Evolutionary conservation across 176 grass and related monocot genomes (phyloP).

Genomic region (Raddia distichophylla): DNA sequence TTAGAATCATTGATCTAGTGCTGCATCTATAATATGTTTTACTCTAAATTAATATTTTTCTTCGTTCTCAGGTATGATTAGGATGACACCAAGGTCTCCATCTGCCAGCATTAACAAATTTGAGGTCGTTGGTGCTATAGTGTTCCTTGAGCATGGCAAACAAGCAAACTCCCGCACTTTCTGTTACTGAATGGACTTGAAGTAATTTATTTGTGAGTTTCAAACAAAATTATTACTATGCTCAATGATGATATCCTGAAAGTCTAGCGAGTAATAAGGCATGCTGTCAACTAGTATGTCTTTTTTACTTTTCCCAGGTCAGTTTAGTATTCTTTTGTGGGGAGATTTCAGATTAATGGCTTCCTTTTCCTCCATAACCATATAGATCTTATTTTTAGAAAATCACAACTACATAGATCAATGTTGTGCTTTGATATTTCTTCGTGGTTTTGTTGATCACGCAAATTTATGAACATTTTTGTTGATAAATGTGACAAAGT

Average conservation of each 20-base stretch:
- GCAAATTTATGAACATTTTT: neutral
- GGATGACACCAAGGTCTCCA: slow-evolving; percentile 32
- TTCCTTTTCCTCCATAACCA: neutral
- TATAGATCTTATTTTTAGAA: too few relatives aligned
- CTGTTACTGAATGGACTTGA: slow-evolving; percentile 7
- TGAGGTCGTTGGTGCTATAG: slow-evolving; percentile 36
- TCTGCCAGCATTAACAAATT: slow-evolving; percentile 50
- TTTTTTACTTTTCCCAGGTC: neutral
- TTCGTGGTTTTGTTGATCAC: neutral
- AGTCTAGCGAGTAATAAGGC: neutral
- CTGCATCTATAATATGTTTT: slow-evolving; percentile 13
- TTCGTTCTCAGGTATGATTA: slow-evolving; percentile 36
- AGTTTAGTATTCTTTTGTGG: neutral
- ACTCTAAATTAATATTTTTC: slow-evolving; percentile 23
- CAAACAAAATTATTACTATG: neutral
- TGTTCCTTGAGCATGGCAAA: slow-evolving; percentile 21
- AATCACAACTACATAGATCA: too few relatives aligned
- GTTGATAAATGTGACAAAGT: neutral
- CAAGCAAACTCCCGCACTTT: neutral
- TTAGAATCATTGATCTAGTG: slow-evolving; percentile 28
- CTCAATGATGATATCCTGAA: neutral
- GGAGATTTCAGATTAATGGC: neutral
- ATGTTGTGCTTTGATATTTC: neutral
- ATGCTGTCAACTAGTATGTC: neutral
- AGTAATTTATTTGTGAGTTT: neutral